Conservation (phyloP, 1,284 basidiomycete genomes). For the Mycosarcoma mackinlayi region DNA sequence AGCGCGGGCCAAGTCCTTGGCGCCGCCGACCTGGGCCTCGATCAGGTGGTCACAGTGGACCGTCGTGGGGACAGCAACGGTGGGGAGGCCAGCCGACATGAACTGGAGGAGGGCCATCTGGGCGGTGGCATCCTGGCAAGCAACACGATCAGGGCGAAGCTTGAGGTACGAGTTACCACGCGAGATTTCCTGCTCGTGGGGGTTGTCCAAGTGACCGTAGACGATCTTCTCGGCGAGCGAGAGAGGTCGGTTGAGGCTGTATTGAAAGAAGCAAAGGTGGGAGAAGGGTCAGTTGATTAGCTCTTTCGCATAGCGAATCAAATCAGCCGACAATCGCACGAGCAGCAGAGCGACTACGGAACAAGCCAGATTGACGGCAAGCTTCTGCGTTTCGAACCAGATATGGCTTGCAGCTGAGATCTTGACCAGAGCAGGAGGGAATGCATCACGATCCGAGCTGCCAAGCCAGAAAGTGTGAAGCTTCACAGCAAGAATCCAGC, state of each 20-base stretch:
- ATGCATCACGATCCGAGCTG: too few species aligned
- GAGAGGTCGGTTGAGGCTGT: constrained; percentile 66
- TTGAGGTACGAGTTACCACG: constrained; percentile 68
- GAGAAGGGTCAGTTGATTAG: constrained; percentile 13
- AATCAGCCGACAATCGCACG: too few species aligned
- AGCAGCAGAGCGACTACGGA: too few species aligned
- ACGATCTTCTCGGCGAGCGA: constrained; percentile 68
- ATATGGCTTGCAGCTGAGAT: too few species aligned
- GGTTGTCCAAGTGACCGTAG: constrained; percentile 68
- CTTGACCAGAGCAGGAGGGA: too few species aligned
- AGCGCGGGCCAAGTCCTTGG: constrained; percentile 91
- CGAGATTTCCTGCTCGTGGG: constrained; percentile 65
- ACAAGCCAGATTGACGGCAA: too few species aligned
- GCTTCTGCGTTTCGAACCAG: too few species aligned
- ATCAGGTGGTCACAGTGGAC: constrained; percentile 98
- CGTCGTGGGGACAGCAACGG: constrained; percentile 88
- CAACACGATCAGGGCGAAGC: constrained; percentile 77
- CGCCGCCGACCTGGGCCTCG: constrained; percentile 93
- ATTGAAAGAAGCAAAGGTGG: not conserved
- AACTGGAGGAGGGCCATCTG: constrained; percentile 99
- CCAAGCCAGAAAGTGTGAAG: too few species aligned
- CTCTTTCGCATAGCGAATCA: too few species aligned
- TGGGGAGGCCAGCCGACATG: constrained; percentile 92
- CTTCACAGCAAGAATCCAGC: too few species aligned
- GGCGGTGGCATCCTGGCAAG: constrained; percentile 99